A percentile compares a stretch with the other conserved stretches of the same genome.
phyloP scores from a whole-genome alignment of 495 filamentous ascomycete genomes.

The Aspergillus egyptiacus region DNA sequence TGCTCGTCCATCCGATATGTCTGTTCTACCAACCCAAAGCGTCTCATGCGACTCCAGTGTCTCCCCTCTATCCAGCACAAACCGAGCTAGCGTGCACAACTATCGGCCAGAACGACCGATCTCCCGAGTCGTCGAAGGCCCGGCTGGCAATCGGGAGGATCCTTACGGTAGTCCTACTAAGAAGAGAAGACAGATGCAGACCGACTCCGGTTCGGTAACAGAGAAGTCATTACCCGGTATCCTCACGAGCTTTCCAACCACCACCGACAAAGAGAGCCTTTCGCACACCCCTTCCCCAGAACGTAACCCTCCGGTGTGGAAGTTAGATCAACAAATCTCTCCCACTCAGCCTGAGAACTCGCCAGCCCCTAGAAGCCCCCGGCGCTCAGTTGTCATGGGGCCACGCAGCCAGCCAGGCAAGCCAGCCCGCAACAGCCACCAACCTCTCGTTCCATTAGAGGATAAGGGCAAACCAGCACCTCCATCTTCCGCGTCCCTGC shows the following conservation, averaged over 20 bases:
- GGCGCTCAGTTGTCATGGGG: constrained; percentile 33
- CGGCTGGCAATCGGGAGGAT: constrained; percentile 18
- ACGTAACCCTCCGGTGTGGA: constrained; percentile 26
- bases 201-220: constrained; percentile 4
- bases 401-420: constrained; percentile 32
- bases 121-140: constrained; percentile 3
- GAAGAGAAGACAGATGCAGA: constrained; percentile 22
- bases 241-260: constrained; percentile 24
- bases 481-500: constrained; percentile 15
- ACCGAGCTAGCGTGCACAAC: constrained; percentile 15
- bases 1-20: constrained; percentile 12
- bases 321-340: constrained; percentile 20
- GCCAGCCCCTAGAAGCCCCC: constrained; percentile 28
- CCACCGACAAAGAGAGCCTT: constrained; percentile 16
- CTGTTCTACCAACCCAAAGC: constrained; percentile 16
- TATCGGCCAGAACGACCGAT: constrained; percentile 1
- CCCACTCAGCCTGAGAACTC: constrained; percentile 23
- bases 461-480: constrained; percentile 13
- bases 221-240: constrained; percentile 24
- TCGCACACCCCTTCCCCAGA: constrained; percentile 35
- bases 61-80: constrained; percentile 17
- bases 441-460: constrained; percentile 16
- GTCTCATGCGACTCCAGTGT: constrained; percentile 18
- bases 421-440: constrained; percentile 21
- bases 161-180: constrained; percentile 20